Evolutionary conservation across 805 yeast species (phyloP).

Genomic region (Vanderwaltozyma tropicalis): DNA sequence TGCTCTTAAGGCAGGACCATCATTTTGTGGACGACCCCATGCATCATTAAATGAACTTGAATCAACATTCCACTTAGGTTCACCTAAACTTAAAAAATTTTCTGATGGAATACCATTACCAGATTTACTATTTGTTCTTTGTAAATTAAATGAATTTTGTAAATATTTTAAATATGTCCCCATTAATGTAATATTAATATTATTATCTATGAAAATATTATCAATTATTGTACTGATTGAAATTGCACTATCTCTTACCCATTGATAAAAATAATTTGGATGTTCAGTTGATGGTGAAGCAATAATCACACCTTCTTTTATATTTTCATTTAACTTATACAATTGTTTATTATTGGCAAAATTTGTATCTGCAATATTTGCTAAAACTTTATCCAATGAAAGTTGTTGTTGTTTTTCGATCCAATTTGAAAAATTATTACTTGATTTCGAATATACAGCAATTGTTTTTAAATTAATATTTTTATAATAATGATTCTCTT

Average conservation of each 20-base stretch:
- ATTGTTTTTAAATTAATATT: conserved; percentile 9
- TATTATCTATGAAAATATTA: conserved; percentile 28
- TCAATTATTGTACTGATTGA: conserved; percentile 57
- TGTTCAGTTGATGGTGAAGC: conserved; percentile 67
- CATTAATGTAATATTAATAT: conserved; percentile 13
- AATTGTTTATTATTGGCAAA: not conserved
- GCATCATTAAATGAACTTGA: conserved; percentile 47
- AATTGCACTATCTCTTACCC: conserved; percentile 87
- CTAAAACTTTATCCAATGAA: conserved; percentile 35
- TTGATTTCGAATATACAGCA: conserved; percentile 7
- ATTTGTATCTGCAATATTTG: conserved; percentile 38
- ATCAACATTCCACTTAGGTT: conserved; percentile 74
- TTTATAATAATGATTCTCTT: conserved; percentile 2
- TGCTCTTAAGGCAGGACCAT: conserved; percentile 82
- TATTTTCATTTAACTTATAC: not conserved
- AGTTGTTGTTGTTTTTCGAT: conserved; percentile 30
- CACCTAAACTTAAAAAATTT: conserved; percentile 59
- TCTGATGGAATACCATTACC: conserved; percentile 37
- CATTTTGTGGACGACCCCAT: conserved; percentile 96
- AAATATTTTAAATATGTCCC: conserved; percentile 50
- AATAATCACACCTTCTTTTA: conserved; percentile 52
- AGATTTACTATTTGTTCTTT: conserved; percentile 56
- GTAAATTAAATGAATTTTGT: conserved; percentile 46
- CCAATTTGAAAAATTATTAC: conserved; percentile 37
- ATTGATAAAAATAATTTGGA: conserved; percentile 82